Conservation (phyloP, 2,329 filamentous ascomycete genomes). For the Verticillium zaregamsianum region DNA sequence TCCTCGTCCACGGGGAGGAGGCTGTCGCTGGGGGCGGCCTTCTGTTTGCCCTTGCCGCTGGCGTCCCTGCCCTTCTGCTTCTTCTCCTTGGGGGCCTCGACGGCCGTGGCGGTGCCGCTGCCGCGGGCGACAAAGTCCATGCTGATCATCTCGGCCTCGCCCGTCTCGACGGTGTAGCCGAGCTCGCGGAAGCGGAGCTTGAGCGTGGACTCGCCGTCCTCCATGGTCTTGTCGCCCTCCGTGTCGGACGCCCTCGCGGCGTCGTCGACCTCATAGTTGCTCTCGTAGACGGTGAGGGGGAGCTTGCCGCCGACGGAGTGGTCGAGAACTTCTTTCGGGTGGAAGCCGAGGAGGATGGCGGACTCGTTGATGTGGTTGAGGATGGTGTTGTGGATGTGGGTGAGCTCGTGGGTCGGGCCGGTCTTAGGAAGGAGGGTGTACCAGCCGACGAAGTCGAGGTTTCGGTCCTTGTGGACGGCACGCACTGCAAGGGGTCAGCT, state of each 20-base stretch:
- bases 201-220: conserved; percentile 54
- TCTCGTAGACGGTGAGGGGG: conserved; percentile 89
- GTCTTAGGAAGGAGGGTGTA: conserved; percentile 72
- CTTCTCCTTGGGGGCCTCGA: conserved; percentile 29
- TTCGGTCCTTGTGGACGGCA: conserved; percentile 79
- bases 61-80: background rate
- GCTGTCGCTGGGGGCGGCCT: conserved; percentile 23
- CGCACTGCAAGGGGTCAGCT: conserved; percentile 56
- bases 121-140: conserved; percentile 89
- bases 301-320: conserved; percentile 70
- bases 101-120: conserved; percentile 72
- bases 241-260: conserved; percentile 30
- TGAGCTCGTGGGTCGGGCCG: conserved; percentile 65
- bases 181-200: conserved; percentile 77
- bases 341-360: conserved; percentile 82
- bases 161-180: conserved; percentile 84
- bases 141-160: conserved; percentile 96
- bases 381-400: conserved; percentile 76
- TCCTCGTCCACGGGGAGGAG: conserved; percentile 19
- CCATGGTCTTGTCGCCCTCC: conserved; percentile 63
- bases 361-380: conserved; percentile 76
- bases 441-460: conserved; percentile 87
- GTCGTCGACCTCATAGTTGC: conserved; percentile 69
- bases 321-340: conserved; percentile 56
- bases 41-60: conserved; percentile 19